Percentiles rank a stretch among this genome's conserved stretches.
Evolutionary conservation across 306 rosid species (phyloP).

Genomic region (Spatholobus suberectus): DNA sequence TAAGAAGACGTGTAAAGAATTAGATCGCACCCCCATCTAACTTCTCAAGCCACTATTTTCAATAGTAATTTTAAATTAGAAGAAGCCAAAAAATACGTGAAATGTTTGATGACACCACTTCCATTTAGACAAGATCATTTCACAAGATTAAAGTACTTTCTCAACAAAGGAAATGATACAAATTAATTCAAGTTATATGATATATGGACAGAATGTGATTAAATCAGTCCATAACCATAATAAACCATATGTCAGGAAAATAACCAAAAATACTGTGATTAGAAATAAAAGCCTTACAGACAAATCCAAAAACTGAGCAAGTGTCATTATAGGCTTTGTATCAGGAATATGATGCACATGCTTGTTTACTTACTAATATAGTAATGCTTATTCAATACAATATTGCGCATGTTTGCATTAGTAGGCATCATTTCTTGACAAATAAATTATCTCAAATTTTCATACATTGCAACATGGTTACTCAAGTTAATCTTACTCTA

Average conservation of each 20-base stretch:
- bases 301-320: neutral
- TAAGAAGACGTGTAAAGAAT: neutral
- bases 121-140: neutral
- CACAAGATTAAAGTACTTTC: neutral
- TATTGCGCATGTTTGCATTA: too few species aligned
- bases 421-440: too few species aligned
- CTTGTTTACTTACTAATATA: neutral
- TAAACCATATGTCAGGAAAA: neutral
- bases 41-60: neutral
- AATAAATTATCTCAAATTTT: too few species aligned
- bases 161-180: neutral
- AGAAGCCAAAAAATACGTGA: neutral
- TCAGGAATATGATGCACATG: slow-evolving; percentile 12
- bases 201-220: neutral
- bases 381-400: neutral
- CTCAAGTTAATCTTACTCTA: too few species aligned
- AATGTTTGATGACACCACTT: neutral
- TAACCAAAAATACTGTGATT: neutral
- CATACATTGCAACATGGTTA: too few species aligned
- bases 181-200: neutral
- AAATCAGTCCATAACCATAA: neutral
- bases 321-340: neutral
- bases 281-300: slow-evolving; percentile 17
- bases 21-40: neutral
- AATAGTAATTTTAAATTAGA: neutral